phyloP scores from a whole-genome alignment of 495 filamentous ascomycete species.

The Neurospora hispaniola region DNA sequence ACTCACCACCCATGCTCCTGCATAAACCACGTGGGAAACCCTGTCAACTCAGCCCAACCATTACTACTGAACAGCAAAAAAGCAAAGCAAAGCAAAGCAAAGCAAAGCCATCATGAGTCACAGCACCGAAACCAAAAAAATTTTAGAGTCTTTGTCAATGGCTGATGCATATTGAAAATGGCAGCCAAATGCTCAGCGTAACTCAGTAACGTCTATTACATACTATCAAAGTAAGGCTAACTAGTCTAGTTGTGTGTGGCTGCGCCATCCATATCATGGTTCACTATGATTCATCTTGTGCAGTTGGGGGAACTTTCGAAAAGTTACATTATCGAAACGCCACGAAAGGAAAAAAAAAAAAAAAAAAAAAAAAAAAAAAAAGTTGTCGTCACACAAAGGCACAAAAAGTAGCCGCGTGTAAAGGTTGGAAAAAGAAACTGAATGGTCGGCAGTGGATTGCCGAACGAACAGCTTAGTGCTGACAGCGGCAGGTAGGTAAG shows the following conservation, averaged over 20 bases:
- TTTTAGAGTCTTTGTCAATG: too few species aligned
- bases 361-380: background rate
- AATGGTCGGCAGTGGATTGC: background rate
- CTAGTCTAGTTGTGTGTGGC: background rate
- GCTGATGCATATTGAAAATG: too few species aligned
- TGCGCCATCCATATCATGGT: background rate
- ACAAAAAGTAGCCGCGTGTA: background rate
- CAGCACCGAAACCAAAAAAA: background rate
- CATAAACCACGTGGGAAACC: background rate
- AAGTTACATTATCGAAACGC: background rate
- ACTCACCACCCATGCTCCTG: background rate
- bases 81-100: background rate
- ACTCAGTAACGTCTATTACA: too few species aligned
- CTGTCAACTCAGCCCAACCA: background rate
- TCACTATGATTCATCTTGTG: background rate
- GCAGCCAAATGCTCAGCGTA: background rate
- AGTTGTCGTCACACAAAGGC: background rate
- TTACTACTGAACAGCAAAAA: background rate
- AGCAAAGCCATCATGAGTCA: background rate
- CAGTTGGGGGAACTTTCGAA: background rate
- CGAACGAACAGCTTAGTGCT: background rate
- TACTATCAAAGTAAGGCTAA: background rate
- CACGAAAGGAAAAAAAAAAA: too few species aligned
- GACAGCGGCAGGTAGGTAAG: background rate
- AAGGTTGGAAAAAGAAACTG: too few species aligned